Conservation (phyloP, 2,329 filamentous ascomycete genomes). For the Proliferodiscus dingleyae region DNA sequence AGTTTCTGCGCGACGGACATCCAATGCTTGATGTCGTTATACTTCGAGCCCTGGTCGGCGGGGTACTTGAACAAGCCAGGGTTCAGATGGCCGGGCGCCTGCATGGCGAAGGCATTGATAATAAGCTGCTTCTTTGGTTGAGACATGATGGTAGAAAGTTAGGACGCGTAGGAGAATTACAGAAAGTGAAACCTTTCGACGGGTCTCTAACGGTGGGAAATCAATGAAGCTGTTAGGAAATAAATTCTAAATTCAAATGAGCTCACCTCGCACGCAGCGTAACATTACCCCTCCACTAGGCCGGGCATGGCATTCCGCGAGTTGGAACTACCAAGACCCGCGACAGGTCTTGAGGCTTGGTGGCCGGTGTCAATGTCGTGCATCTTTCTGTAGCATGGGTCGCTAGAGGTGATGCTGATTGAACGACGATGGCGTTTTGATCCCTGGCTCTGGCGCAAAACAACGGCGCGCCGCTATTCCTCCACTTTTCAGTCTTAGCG, state of each 20-base stretch:
- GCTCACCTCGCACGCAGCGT: no score
- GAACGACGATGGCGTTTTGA: conserved; percentile 18
- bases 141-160: conserved; percentile 12
- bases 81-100: conserved; percentile 47
- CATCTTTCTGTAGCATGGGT: not conserved
- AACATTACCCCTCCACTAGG: not conserved
- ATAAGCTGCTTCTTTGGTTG: conserved; percentile 39
- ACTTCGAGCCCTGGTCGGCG: conserved; percentile 56
- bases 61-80: conserved; percentile 61
- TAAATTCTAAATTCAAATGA: no score
- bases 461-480: not conserved
- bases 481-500: conserved; percentile 1
- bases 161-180: not conserved
- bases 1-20: conserved; percentile 53
- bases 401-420: conserved; percentile 13
- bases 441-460: conserved; percentile 10
- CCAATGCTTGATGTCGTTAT: conserved; percentile 59
- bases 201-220: not conserved
- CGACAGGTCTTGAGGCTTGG: not conserved
- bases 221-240: not conserved
- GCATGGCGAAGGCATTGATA: conserved; percentile 47
- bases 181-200: conserved; percentile 1
- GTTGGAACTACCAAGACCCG: not conserved
- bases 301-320: not conserved
- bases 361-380: no score